Evolutionary conservation across 371 early-diverging fungal species (phyloP).

Genomic region (Haplosporangium sp.): DNA sequence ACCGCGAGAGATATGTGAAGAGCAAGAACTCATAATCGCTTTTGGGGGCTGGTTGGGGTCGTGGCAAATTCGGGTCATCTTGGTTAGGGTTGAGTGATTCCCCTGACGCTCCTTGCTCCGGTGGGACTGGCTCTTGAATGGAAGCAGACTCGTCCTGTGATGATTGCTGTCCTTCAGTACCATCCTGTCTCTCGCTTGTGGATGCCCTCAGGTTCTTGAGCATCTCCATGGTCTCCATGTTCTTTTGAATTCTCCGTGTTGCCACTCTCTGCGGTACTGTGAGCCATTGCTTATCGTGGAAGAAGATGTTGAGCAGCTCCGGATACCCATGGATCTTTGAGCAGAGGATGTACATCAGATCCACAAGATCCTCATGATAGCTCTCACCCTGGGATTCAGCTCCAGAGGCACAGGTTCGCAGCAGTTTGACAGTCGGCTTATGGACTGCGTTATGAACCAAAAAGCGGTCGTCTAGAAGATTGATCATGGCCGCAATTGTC

Average conservation of each 20-base stretch:
- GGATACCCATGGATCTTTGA: conserved; percentile 93
- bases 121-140: conserved; percentile 4
- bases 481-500: conserved; percentile 85
- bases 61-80: conserved; percentile 14
- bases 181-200: conserved; percentile 6
- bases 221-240: conserved; percentile 46
- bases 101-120: conserved; percentile 1
- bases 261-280: conserved; percentile 67
- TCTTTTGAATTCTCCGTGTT: conserved; percentile 38
- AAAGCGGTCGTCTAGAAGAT: conserved; percentile 87
- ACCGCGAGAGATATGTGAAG: conserved; percentile 86
- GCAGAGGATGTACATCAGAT: conserved; percentile 89
- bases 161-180: background rate
- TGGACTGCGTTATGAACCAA: conserved; percentile 92
- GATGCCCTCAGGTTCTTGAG: conserved; percentile 19
- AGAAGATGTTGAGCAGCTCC: conserved; percentile 89
- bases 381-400: conserved; percentile 68
- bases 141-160: background rate
- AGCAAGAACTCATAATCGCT: conserved; percentile 85
- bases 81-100: conserved; percentile 3
- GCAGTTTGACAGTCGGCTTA: conserved; percentile 83
- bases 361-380: conserved; percentile 88
- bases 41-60: conserved; percentile 38
- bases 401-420: conserved; percentile 73
- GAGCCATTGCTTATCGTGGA: conserved; percentile 85